A percentile compares a stretch with the other conserved stretches of the same genome.
These are phyloP conservation scores for Onygena corvina DNA, from an alignment of 2,329 filamentous ascomycete species.

Conservation along the genomic window DNA sequence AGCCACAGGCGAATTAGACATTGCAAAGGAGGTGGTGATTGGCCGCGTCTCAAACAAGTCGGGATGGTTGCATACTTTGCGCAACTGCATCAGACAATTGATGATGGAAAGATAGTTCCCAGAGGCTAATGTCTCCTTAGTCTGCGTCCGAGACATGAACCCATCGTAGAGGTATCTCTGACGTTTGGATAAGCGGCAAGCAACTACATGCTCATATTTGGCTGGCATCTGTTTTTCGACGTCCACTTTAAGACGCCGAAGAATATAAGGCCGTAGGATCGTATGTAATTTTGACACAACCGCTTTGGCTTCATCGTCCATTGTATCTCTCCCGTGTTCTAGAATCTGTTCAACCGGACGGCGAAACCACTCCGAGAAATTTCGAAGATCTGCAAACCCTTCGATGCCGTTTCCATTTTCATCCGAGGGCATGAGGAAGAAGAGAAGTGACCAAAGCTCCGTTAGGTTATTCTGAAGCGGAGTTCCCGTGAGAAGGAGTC, in stretches of 20 bases:
- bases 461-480: slow-evolving; percentile 94
- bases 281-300: slow-evolving; percentile 92
- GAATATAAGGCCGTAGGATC: slow-evolving; percentile 78
- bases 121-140: slow-evolving; percentile 73
- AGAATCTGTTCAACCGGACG: slow-evolving; percentile 92
- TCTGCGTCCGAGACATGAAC: slow-evolving; percentile 82
- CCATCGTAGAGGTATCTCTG: slow-evolving; percentile 94
- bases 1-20: slow-evolving; percentile 64
- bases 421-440: slow-evolving; percentile 88
- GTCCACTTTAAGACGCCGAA: slow-evolving; percentile 84
- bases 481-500: slow-evolving; percentile 82
- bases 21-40: slow-evolving; percentile 93
- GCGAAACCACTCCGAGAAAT: slow-evolving; percentile 93
- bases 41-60: slow-evolving; percentile 92
- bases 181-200: slow-evolving; percentile 86
- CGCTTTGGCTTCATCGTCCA: slow-evolving; percentile 85
- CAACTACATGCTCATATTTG: slow-evolving; percentile 95
- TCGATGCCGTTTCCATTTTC: slow-evolving; percentile 62
- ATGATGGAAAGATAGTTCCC: slow-evolving; percentile 98
- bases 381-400: slow-evolving; percentile 85
- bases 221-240: slow-evolving; percentile 98
- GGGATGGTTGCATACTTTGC: slow-evolving; percentile 96
- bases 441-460: slow-evolving; percentile 90
- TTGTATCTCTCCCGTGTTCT: slow-evolving; percentile 82
- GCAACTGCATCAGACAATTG: slow-evolving; percentile 92